Conservation (phyloP, 306 rosid genomes). For the Citrullus amarus region DNA sequence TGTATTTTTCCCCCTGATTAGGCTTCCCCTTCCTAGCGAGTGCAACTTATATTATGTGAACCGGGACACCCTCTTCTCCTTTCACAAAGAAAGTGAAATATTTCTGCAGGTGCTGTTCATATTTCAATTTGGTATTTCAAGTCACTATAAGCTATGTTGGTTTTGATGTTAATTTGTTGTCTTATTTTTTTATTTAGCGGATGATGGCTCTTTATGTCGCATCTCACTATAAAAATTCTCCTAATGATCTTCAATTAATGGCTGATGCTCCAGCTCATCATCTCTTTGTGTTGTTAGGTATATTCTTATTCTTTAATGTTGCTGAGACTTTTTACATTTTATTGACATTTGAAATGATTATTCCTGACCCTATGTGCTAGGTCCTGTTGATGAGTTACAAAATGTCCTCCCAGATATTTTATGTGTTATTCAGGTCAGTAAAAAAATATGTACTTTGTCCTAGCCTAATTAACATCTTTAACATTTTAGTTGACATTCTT, state of each 20-base stretch:
- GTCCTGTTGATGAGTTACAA: conserved; percentile 81
- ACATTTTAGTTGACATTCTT: neutral
- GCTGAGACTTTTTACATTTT: neutral
- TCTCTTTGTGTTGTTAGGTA: conserved; percentile 90
- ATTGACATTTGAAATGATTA: neutral
- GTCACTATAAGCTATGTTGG: neutral
- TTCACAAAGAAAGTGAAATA: conserved; percentile 75
- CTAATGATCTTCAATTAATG: conserved; percentile 88
- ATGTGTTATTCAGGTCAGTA: conserved; percentile 77
- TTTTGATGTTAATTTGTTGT: conserved; percentile 1
- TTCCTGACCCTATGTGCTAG: conserved; percentile 23
- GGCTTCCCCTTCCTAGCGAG: conserved; percentile 75
- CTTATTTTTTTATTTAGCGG: conserved; percentile 40
- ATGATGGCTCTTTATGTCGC: conserved; percentile 95
- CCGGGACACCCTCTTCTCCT: conserved; percentile 88
- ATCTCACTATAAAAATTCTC: conserved; percentile 93
- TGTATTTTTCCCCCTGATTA: neutral
- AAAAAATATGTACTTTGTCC: neutral
- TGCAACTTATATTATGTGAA: conserved; percentile 86
- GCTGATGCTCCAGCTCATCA: conserved; percentile 98
- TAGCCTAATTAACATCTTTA: neutral
- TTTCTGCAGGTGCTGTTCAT: conserved; percentile 59
- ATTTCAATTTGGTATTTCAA: neutral
- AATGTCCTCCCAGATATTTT: conserved; percentile 92
- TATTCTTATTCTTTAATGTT: conserved; percentile 7